Conservation (phyloP, 73 alveolate genomes). For the Urostyla sp. region DNA sequence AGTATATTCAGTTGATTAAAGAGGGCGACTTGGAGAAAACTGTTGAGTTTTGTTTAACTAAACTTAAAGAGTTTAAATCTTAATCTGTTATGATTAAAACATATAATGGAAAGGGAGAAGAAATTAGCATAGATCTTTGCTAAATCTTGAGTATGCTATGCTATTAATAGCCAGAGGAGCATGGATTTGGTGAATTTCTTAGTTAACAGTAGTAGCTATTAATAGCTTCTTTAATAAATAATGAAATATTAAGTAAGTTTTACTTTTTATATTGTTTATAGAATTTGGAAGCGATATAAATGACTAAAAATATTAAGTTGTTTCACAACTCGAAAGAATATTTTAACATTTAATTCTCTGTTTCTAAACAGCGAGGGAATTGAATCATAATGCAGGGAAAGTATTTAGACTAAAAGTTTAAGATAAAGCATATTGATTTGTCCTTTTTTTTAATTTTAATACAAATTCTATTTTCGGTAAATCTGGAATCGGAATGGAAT, state of each 20-base stretch:
- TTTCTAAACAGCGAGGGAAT: neutral
- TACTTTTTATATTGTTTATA: neutral
- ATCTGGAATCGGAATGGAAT: no score
- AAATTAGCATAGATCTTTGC: neutral
- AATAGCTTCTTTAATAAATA: slow-evolving; percentile 9
- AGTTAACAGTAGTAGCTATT: neutral
- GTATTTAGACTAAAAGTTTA: neutral
- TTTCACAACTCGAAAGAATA: slow-evolving; percentile 7
- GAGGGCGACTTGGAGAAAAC: slow-evolving; percentile 11
- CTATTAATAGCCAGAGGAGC: slow-evolving; percentile 5
- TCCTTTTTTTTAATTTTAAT: neutral
- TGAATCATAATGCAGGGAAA: slow-evolving; percentile 16
- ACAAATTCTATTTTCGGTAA: no score
- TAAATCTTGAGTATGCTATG: slow-evolving; percentile 11
- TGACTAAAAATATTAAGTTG: neutral
- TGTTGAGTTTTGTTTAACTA: neutral
- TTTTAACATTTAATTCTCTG: neutral
- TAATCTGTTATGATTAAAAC: neutral
- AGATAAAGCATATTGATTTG: neutral
- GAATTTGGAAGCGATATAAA: slow-evolving; percentile 12
- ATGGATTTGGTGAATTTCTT: neutral
- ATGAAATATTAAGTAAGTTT: slow-evolving; percentile 19
- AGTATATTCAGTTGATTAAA: neutral
- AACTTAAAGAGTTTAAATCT: neutral
- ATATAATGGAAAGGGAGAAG: neutral